Conservation (phyloP, 1,139 yeast species). For the Saccharomyces pastorianus region DNA sequence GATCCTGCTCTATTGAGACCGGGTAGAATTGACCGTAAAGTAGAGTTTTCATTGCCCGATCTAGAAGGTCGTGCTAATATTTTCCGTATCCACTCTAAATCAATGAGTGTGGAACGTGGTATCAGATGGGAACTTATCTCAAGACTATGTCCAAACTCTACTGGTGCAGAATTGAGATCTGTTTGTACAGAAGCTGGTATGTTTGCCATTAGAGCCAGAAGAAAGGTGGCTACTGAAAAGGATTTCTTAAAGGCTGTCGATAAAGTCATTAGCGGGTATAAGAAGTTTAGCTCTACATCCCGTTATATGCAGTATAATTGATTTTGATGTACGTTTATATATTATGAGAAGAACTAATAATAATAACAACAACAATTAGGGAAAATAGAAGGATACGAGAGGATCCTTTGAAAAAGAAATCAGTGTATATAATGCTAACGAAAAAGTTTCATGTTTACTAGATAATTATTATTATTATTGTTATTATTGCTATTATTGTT, state of each 20-base stretch:
- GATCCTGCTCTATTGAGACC: conserved; percentile 98
- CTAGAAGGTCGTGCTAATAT: conserved; percentile 96
- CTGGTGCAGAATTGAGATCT: conserved; percentile 95
- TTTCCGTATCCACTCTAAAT: conserved; percentile 91
- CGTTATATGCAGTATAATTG: conserved; percentile 96
- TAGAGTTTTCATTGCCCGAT: conserved; percentile 92
- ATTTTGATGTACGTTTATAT: conserved; percentile 1
- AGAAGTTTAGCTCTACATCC: conserved; percentile 93
- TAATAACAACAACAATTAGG: not conserved
- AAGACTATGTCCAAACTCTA: conserved; percentile 92
- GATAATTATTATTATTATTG: not conserved
- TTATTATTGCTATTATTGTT: not conserved
- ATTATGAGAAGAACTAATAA: not conserved
- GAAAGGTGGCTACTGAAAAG: conserved; percentile 96
- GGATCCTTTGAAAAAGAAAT: not conserved
- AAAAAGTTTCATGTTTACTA: not conserved
- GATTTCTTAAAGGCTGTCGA: conserved; percentile 96
- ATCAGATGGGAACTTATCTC: conserved; percentile 98
- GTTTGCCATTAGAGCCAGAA: conserved; percentile 97
- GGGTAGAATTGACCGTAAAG: conserved; percentile 96
- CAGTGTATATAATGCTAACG: not conserved
- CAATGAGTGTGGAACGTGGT: conserved; percentile 95
- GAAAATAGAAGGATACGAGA: not conserved
- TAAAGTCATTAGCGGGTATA: conserved; percentile 95
- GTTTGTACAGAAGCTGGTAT: conserved; percentile 98